These are phyloP conservation scores for Cadophora gregata DNA, from an alignment of 2,329 filamentous ascomycete genomes.

Conservation along the genomic window DNA sequence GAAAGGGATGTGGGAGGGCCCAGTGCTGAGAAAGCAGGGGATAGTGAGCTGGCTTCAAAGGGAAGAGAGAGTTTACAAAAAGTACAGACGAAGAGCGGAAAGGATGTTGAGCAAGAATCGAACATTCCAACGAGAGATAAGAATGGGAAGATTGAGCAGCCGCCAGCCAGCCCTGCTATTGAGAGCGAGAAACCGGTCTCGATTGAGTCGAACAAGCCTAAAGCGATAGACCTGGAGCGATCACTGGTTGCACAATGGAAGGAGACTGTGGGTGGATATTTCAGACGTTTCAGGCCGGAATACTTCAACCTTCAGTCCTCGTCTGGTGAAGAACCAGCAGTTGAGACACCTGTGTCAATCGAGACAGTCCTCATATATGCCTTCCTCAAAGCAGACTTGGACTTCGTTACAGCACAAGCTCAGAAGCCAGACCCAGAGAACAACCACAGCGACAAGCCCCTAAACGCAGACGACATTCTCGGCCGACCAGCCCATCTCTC, in stretches of 20 bases:
- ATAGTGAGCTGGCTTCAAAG: constrained; percentile 43
- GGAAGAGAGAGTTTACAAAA: constrained; percentile 49
- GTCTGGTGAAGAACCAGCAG: constrained; percentile 38
- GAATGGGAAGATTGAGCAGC: constrained; percentile 43
- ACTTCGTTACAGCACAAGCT: constrained; percentile 91
- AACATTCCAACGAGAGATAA: constrained; percentile 38
- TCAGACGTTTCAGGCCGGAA: constrained; percentile 84
- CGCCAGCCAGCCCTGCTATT: constrained; percentile 46
- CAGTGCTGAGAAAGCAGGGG: constrained; percentile 38
- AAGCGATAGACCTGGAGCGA: constrained; percentile 72
- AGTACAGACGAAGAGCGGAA: constrained; percentile 57
- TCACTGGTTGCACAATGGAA: constrained; percentile 79
- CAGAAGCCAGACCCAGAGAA: constrained; percentile 79
- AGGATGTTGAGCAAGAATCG: constrained; percentile 47
- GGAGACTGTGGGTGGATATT: constrained; percentile 89
- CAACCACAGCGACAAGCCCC: constrained; percentile 72
- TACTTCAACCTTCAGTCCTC: constrained; percentile 62
- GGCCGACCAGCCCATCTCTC: constrained; percentile 64
- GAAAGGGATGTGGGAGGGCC: constrained; percentile 28
- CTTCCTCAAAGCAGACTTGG: constrained; percentile 90
- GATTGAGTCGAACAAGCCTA: constrained; percentile 52
- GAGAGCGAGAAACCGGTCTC: constrained; percentile 49
- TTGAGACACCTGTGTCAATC: constrained; percentile 59
- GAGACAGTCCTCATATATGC: constrained; percentile 88
- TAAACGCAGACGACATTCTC: constrained; percentile 86